A percentile compares a stretch with the other conserved stretches of the same genome.
These are phyloP conservation scores for Boechera stricta DNA, from an alignment of 345 rosid species.

Conservation along the genomic window DNA sequence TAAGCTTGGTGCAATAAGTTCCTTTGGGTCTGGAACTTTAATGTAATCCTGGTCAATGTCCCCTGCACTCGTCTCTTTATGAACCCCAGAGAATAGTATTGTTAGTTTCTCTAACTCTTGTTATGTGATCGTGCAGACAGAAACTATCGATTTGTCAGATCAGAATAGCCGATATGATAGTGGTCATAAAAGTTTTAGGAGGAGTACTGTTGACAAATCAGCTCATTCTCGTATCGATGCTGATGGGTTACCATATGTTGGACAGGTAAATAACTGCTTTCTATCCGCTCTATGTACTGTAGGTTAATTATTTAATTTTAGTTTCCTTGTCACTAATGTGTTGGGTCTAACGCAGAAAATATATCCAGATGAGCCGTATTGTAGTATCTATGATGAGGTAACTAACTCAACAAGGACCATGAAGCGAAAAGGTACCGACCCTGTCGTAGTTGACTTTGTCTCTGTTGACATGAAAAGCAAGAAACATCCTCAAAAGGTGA, in stretches of 20 bases:
- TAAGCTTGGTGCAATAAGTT: constrained; percentile 10
- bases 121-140: constrained; percentile 62
- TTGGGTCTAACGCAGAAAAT: constrained; percentile 57
- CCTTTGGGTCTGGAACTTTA: constrained; percentile 24
- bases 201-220: constrained; percentile 59
- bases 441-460: constrained; percentile 78
- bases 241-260: constrained; percentile 94
- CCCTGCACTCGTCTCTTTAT: neutral
- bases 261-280: constrained; percentile 65
- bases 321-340: constrained; percentile 13
- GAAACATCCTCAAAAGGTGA: constrained; percentile 75
- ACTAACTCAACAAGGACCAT: constrained; percentile 49
- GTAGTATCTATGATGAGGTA: constrained; percentile 64
- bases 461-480: constrained; percentile 77
- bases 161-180: constrained; percentile 55
- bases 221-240: constrained; percentile 65
- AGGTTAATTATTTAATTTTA: constrained; percentile 27
- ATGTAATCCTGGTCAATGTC: constrained; percentile 17
- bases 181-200: constrained; percentile 58
- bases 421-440: constrained; percentile 72
- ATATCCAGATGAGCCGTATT: constrained; percentile 73
- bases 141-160: constrained; percentile 77
- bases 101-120: constrained; percentile 20
- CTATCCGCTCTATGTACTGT: constrained; percentile 7
- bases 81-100: constrained; percentile 5